Evolutionary conservation across 2,329 filamentous ascomycete species (phyloP).

Genomic region (Hypoxylon sp.): DNA sequence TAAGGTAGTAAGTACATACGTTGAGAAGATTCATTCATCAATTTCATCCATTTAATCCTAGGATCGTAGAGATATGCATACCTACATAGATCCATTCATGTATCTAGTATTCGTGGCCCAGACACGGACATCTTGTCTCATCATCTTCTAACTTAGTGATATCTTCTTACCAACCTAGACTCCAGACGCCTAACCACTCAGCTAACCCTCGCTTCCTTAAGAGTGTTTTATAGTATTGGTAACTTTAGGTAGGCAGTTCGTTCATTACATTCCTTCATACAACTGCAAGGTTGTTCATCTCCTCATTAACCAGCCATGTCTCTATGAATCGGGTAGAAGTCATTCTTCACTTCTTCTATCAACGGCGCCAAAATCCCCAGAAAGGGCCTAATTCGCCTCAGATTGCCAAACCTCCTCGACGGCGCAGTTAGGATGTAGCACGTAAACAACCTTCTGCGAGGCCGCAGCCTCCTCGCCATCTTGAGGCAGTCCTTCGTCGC

Average conservation of each 20-base stretch:
- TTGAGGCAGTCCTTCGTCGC: slow-evolving; percentile 69
- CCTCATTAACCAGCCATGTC: not conserved
- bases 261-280: slow-evolving; percentile 19
- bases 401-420: slow-evolving; percentile 69
- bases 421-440: slow-evolving; percentile 93
- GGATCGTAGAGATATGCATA: not conserved
- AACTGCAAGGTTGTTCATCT: not conserved
- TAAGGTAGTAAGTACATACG: not conserved
- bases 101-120: not conserved
- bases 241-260: not conserved
- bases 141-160: slow-evolving; percentile 10
- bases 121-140: slow-evolving; percentile 1
- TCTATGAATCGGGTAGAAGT: not conserved
- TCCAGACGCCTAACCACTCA: slow-evolving; percentile 9
- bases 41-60: not conserved
- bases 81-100: not conserved
- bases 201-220: not conserved
- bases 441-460: slow-evolving; percentile 76
- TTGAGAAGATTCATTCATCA: not conserved
- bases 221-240: not conserved
- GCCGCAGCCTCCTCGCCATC: slow-evolving; percentile 57
- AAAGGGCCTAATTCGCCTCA: not conserved
- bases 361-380: not conserved
- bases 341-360: not conserved
- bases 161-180: slow-evolving; percentile 6